Percentiles rank a stretch among this genome's conserved stretches.
Conservation (phyloP, 177 flowering plant genomes). For the Tripterygium wilfordii region DNA sequence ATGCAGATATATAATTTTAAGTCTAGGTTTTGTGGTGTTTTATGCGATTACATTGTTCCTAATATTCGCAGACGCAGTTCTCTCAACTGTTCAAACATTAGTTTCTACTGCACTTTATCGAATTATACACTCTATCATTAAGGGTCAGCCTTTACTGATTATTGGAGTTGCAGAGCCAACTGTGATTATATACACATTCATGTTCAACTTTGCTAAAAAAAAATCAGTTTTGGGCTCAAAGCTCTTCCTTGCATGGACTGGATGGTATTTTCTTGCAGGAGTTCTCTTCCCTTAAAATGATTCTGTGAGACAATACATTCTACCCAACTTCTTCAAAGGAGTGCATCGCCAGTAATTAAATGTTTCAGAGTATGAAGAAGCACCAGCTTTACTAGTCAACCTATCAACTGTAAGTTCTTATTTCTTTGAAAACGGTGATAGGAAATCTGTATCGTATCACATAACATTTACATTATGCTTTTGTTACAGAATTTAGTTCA, state of each 20-base stretch:
- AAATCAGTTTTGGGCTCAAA: background rate
- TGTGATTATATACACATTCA: too few species aligned
- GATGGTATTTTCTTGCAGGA: conserved; percentile 43
- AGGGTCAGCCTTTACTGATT: conserved; percentile 1
- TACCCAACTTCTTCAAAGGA: conserved; percentile 40
- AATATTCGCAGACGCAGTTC: too few species aligned
- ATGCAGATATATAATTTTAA: too few species aligned
- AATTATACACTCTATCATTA: conserved; percentile 1
- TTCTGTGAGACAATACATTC: conserved; percentile 35
- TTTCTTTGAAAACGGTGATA: too few species aligned
- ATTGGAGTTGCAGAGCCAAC: conserved; percentile 6
- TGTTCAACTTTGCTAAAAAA: conserved; percentile 5
- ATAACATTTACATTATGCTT: too few species aligned
- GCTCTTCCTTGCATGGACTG: conserved; percentile 2
- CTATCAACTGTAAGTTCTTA: conserved; percentile 15
- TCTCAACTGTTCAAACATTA: conserved; percentile 2
- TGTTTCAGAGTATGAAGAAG: conserved; percentile 44
- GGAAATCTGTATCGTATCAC: too few species aligned
- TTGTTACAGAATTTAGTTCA: too few species aligned
- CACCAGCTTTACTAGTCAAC: conserved; percentile 23
- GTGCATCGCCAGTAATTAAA: conserved; percentile 40
- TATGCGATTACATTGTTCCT: too few species aligned
- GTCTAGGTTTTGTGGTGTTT: too few species aligned
- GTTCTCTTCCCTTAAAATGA: conserved; percentile 33
- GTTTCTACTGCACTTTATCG: background rate